Conservation (phyloP, 116 monocot species). For the Dioscorea cayenensis region DNA sequence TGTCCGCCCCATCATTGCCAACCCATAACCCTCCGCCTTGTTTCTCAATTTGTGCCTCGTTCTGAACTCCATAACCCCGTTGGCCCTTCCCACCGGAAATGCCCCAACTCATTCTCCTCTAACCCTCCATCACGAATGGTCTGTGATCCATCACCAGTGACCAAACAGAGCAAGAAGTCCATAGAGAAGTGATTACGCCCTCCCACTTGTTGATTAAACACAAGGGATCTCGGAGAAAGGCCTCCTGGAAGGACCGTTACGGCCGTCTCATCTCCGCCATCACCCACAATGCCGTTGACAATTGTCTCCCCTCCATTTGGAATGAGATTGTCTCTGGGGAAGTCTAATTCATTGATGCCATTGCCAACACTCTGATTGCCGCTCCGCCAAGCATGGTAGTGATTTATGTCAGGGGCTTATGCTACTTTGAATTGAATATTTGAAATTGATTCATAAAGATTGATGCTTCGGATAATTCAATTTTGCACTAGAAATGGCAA, state of each 20-base stretch:
- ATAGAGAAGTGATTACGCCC: constrained; percentile 46
- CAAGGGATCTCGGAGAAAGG: constrained; percentile 79
- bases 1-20: too few relatives aligned
- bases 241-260: constrained; percentile 86
- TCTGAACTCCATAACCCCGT: too few relatives aligned
- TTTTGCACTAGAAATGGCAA: too few relatives aligned
- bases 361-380: constrained; percentile 70
- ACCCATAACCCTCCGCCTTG: too few relatives aligned
- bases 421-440: not conserved
- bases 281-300: constrained; percentile 49
- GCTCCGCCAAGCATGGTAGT: constrained; percentile 90
- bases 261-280: constrained; percentile 53
- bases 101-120: too few relatives aligned
- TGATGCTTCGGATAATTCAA: too few relatives aligned
- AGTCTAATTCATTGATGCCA: constrained; percentile 55
- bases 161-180: not conserved
- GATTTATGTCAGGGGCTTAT: constrained; percentile 48
- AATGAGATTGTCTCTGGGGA: constrained; percentile 52
- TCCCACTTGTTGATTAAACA: constrained; percentile 91
- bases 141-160: too few relatives aligned
- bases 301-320: constrained; percentile 23
- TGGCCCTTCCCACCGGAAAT: too few relatives aligned
- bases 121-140: too few relatives aligned
- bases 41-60: too few relatives aligned
- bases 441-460: too few relatives aligned